A percentile compares a stretch with the other conserved stretches of the same genome.
Conservation (phyloP, 306 rosid species). For the Vigna angularis region DNA sequence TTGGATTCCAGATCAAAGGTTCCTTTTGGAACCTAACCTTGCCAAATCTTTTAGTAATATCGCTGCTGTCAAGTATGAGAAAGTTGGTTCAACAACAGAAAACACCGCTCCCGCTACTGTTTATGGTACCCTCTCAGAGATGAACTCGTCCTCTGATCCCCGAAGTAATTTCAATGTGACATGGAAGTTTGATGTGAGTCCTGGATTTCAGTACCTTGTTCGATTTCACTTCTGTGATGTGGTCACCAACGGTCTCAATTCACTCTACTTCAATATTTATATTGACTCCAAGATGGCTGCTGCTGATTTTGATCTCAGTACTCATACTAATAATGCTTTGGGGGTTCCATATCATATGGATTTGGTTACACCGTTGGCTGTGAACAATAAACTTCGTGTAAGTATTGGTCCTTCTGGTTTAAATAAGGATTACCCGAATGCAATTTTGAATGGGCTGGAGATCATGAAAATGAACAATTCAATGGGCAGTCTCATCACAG, state of each 20-base stretch:
- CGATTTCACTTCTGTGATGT: conserved; percentile 89
- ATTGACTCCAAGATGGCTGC: conserved; percentile 58
- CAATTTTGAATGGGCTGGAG: conserved; percentile 93
- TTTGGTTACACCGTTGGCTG: conserved; percentile 52
- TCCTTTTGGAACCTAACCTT: conserved; percentile 45
- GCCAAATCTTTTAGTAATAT: conserved; percentile 51
- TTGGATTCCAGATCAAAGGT: conserved; percentile 71
- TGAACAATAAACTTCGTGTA: conserved; percentile 50
- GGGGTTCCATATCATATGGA: conserved; percentile 66
- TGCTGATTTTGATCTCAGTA: conserved; percentile 57
- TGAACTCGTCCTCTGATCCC: conserved; percentile 59
- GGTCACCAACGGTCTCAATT: conserved; percentile 58
- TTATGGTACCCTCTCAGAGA: conserved; percentile 69
- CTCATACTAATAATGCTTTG: conserved; percentile 31
- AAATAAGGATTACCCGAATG: conserved; percentile 53
- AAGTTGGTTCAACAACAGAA: conserved; percentile 50
- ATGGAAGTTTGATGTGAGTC: conserved; percentile 73
- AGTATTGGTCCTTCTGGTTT: conserved; percentile 69
- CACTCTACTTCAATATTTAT: conserved; percentile 79
- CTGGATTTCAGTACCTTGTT: conserved; percentile 79
- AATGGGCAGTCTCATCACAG: conserved; percentile 63
- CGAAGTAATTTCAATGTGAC: conserved; percentile 68
- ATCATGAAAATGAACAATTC: conserved; percentile 89
- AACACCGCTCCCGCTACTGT: conserved; percentile 71
- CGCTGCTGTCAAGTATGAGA: conserved; percentile 54